Evolutionary conservation across 371 early-diverging fungal genomes (phyloP).

Genomic region (Sporodiniella umbellata): DNA sequence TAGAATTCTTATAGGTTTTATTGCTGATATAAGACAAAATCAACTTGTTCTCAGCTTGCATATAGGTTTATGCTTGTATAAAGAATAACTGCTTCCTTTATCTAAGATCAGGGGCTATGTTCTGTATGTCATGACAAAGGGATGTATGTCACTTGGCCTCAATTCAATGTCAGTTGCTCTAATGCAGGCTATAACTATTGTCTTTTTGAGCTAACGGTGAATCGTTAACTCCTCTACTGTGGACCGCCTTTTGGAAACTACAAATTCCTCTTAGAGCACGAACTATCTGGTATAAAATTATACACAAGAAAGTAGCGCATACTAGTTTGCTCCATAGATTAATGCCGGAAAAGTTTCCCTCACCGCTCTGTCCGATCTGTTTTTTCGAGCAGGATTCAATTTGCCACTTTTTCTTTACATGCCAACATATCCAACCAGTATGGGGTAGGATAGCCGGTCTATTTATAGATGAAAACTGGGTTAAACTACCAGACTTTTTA

Average conservation of each 20-base stretch:
- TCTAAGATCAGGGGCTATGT: no score
- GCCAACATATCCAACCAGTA: background rate
- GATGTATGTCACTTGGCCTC: no score
- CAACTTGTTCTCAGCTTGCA: no score
- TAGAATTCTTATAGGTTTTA: no score
- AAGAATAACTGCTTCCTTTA: no score
- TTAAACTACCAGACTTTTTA: background rate
- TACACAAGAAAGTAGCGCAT: constrained; percentile 2
- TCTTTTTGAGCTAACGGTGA: no score
- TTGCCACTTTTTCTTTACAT: background rate
- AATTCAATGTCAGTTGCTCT: no score
- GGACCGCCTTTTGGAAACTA: background rate
- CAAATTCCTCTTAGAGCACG: background rate
- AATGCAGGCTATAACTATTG: no score
- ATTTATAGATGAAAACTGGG: background rate
- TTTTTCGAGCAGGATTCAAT: background rate
- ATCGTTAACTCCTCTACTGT: no score
- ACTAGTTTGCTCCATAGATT: background rate
- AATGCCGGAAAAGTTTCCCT: background rate
- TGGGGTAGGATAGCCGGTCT: background rate
- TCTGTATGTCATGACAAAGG: no score
- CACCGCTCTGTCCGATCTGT: background rate
- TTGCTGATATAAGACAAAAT: no score
- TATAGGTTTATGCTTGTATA: no score
- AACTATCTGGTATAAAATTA: constrained; percentile 2